phyloP scores from a whole-genome alignment of 2,329 filamentous ascomycete species.

The Monilinia fructicola region DNA sequence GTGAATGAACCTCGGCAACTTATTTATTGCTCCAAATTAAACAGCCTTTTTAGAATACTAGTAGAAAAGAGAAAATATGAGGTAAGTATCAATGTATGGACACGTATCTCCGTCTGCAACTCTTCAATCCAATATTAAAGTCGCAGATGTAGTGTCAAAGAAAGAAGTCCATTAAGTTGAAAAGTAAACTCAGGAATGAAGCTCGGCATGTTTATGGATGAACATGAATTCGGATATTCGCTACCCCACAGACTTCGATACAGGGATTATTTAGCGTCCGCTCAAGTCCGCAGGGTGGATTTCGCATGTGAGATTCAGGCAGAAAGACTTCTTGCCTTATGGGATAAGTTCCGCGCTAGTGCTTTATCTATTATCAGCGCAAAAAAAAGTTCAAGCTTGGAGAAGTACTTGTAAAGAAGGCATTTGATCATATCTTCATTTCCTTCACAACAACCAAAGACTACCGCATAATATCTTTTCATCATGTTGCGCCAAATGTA shows the following conservation, averaged over 20 bases:
- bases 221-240: constrained; percentile 25
- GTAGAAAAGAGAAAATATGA: not conserved
- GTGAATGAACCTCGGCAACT: constrained; percentile 35
- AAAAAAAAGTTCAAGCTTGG: constrained; percentile 25
- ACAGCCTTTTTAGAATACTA: not conserved
- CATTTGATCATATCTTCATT: constrained; percentile 25
- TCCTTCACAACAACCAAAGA: constrained; percentile 12
- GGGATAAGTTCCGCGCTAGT: constrained; percentile 15
- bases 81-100: not conserved
- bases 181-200: constrained; percentile 27
- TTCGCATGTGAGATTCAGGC: constrained; percentile 31
- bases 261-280: constrained; percentile 19
- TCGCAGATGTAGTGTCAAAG: constrained; percentile 14
- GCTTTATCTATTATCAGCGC: constrained; percentile 29
- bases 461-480: constrained; percentile 27
- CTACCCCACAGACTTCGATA: constrained; percentile 26
- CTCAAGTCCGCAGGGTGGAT: constrained; percentile 18
- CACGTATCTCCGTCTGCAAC: not conserved
- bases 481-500: constrained; percentile 43
- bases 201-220: constrained; percentile 20
- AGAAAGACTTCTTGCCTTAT: not conserved
- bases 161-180: constrained; percentile 3
- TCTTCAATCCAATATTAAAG: not conserved
- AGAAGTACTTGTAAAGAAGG: constrained; percentile 26
- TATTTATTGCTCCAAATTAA: constrained; percentile 23